Conservation (phyloP, 805 yeast species). For the Saturnispora sanitii region DNA sequence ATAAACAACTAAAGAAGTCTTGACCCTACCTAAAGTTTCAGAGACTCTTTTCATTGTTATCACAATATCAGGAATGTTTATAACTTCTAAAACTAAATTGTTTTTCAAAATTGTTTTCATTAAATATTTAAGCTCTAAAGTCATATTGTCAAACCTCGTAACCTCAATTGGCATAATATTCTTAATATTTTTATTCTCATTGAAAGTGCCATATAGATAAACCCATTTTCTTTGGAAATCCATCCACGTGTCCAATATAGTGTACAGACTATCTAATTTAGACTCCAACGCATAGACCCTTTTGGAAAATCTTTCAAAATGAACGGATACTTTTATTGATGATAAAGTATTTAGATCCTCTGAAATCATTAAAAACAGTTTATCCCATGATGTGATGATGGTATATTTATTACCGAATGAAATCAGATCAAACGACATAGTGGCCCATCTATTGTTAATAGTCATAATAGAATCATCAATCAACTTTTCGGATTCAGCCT, state of each 20-base stretch:
- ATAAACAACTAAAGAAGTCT: conserved; percentile 63
- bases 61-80: conserved; percentile 40
- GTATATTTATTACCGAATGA: conserved; percentile 41
- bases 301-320: conserved; percentile 49
- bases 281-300: conserved; percentile 46
- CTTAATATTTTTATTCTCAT: conserved; percentile 45
- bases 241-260: conserved; percentile 59
- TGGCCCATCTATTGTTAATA: conserved; percentile 50
- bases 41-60: conserved; percentile 37
- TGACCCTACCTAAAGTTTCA: conserved; percentile 49
- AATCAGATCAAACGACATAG: conserved; percentile 40
- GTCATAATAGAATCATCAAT: conserved; percentile 46
- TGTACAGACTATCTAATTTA: conserved; percentile 40
- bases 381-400: conserved; percentile 61
- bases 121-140: conserved; percentile 49
- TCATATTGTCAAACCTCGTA: conserved; percentile 50
- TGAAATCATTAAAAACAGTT: conserved; percentile 44
- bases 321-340: conserved; percentile 65
- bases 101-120: conserved; percentile 41
- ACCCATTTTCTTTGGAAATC: conserved; percentile 88
- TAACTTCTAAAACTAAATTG: conserved; percentile 45
- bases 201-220: conserved; percentile 72
- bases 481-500: conserved; percentile 65
- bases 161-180: conserved; percentile 62
- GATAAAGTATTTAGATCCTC: conserved; percentile 53